A percentile compares a stretch with the other conserved stretches of the same genome.
Evolutionary conservation across 2,329 filamentous ascomycete species (phyloP).

Genomic region (Penicillium rolfsii): DNA sequence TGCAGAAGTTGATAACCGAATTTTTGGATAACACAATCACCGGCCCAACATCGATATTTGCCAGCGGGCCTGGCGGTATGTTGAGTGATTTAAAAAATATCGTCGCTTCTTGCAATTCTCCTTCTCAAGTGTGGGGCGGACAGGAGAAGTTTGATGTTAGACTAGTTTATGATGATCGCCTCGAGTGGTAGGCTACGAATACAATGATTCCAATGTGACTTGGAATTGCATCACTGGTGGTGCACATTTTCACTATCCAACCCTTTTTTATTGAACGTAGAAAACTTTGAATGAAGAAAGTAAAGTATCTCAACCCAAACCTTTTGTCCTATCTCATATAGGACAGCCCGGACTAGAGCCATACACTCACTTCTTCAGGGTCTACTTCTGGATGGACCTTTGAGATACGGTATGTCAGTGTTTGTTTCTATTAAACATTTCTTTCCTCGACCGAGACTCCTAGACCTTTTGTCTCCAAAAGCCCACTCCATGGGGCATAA

Average conservation of each 20-base stretch:
- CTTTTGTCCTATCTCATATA: background rate
- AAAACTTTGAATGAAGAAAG: background rate
- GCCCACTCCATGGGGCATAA: background rate
- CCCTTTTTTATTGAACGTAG: no score
- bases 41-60: slow-evolving; percentile 61
- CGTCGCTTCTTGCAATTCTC: slow-evolving; percentile 59
- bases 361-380: background rate
- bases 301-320: background rate
- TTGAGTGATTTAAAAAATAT: slow-evolving; percentile 59
- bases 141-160: slow-evolving; percentile 60
- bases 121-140: slow-evolving; percentile 60
- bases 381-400: background rate
- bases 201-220: background rate
- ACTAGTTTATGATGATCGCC: slow-evolving; percentile 63
- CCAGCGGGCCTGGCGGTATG: slow-evolving; percentile 64
- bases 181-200: slow-evolving; percentile 38
- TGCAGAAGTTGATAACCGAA: slow-evolving; percentile 52
- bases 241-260: background rate
- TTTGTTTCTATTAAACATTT: background rate
- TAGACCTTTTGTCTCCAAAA: no score
- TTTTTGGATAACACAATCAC: slow-evolving; percentile 51
- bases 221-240: background rate
- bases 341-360: background rate
- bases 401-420: background rate
- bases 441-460: no score